A percentile compares a stretch with the other conserved stretches of the same genome.
Evolutionary conservation across 2,329 filamentous ascomycete genomes (phyloP).

Genomic region (Penicillium sclerotiorum): DNA sequence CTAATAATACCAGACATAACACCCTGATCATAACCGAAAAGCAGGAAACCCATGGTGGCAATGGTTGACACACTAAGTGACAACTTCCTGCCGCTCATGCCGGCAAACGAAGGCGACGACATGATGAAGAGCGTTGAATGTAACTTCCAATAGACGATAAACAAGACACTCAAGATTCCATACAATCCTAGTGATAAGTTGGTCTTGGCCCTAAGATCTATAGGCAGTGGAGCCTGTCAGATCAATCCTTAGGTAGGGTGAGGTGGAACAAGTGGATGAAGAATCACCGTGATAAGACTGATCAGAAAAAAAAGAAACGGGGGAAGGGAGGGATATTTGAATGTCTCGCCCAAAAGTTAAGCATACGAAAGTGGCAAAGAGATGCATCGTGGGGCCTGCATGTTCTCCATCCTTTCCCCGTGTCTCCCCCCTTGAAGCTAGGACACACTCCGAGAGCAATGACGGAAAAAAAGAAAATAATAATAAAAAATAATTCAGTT

Average conservation of each 20-base stretch:
- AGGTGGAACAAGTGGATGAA: constrained; percentile 4
- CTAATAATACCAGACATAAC: constrained; percentile 45
- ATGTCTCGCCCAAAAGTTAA: constrained; percentile 18
- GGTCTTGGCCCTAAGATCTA: too few relatives aligned
- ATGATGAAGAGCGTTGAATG: neutral
- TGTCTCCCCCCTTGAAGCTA: neutral
- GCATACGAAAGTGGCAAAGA: constrained; percentile 23
- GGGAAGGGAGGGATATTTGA: constrained; percentile 32
- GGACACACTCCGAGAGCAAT: neutral
- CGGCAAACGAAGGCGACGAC: constrained; percentile 48
- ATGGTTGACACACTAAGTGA: constrained; percentile 63
- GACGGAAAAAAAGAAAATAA: neutral
- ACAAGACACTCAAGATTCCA: neutral
- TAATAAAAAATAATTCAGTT: neutral
- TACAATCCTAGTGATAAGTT: too few relatives aligned
- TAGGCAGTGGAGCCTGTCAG: neutral
- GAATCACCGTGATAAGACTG: constrained; percentile 1
- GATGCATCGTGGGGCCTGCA: constrained; percentile 23
- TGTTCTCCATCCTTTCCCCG: constrained; percentile 14
- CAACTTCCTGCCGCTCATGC: constrained; percentile 61
- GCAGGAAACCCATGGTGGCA: constrained; percentile 64
- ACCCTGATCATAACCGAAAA: constrained; percentile 33
- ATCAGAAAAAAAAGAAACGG: constrained; percentile 9
- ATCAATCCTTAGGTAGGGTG: too few relatives aligned
- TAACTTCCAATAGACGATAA: too few relatives aligned